A percentile compares a stretch with the other conserved stretches of the same genome.
Evolutionary conservation across 805 yeast genomes (phyloP).

Genomic region (Priceomyces medius): DNA sequence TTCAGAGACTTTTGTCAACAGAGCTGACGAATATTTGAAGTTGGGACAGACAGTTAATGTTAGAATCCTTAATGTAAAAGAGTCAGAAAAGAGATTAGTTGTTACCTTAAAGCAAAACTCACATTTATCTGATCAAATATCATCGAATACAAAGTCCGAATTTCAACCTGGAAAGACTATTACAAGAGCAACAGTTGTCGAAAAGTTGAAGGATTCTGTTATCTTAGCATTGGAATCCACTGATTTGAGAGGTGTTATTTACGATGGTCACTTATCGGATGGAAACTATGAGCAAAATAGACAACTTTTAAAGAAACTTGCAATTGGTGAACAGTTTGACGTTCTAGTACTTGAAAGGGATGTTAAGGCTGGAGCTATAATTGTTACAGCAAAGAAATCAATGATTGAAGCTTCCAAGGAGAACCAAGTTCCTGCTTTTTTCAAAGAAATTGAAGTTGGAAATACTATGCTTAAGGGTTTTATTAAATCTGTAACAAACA

Average conservation of each 20-base stretch:
- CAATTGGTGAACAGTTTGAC: slow-evolving; percentile 61
- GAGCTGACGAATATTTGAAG: slow-evolving; percentile 74
- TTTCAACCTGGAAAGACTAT: slow-evolving; percentile 63
- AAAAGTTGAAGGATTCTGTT: slow-evolving; percentile 72
- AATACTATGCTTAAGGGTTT: slow-evolving; percentile 61
- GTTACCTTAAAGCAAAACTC: slow-evolving; percentile 75
- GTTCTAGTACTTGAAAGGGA: slow-evolving; percentile 70
- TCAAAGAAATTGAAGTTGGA: slow-evolving; percentile 53
- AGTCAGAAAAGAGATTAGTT: slow-evolving; percentile 51
- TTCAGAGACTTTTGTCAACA: slow-evolving; percentile 79
- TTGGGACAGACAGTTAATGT: slow-evolving; percentile 82
- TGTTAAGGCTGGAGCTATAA: slow-evolving; percentile 55
- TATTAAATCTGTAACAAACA: slow-evolving; percentile 71
- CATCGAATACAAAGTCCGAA: slow-evolving; percentile 38
- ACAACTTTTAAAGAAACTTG: slow-evolving; percentile 57
- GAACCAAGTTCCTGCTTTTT: slow-evolving; percentile 54
- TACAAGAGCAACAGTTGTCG: slow-evolving; percentile 59
- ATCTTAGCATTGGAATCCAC: slow-evolving; percentile 59
- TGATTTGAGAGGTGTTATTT: slow-evolving; percentile 64
- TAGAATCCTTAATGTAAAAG: slow-evolving; percentile 58
- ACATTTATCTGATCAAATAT: slow-evolving; percentile 49
- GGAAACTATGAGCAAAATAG: slow-evolving; percentile 73
- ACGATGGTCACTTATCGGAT: slow-evolving; percentile 75
- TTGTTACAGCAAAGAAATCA: slow-evolving; percentile 62
- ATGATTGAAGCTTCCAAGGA: slow-evolving; percentile 62